These are phyloP conservation scores for Mycocentrospora acerina DNA, from an alignment of 2,329 filamentous ascomycete species.

Conservation along the genomic window DNA sequence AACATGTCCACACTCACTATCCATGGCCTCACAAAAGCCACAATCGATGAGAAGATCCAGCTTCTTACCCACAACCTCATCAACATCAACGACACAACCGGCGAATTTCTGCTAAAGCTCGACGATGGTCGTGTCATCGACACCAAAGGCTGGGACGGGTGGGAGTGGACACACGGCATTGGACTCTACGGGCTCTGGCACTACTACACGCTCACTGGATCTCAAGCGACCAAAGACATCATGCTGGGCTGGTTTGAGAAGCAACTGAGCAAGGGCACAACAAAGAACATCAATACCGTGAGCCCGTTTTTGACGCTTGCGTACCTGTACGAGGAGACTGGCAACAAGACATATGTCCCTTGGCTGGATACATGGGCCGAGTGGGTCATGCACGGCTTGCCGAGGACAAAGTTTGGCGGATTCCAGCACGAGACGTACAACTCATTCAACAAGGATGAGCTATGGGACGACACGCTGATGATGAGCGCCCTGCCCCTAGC, in stretches of 20 bases:
- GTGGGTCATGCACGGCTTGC: constrained; percentile 77
- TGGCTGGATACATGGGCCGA: constrained; percentile 82
- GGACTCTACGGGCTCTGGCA: constrained; percentile 81
- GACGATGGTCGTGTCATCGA: constrained; percentile 75
- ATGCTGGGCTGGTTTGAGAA: constrained; percentile 74
- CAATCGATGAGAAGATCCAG: constrained; percentile 60
- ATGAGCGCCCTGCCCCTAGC: constrained; percentile 82
- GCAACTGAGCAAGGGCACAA: constrained; percentile 70
- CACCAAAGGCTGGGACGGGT: constrained; percentile 81
- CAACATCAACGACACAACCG: constrained; percentile 74
- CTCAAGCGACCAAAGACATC: constrained; percentile 60
- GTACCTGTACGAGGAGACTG: constrained; percentile 74
- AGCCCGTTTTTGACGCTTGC: constrained; percentile 74
- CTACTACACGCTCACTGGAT: constrained; percentile 73
- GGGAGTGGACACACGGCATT: constrained; percentile 82
- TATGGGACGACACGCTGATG: constrained; percentile 87
- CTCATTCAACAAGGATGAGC: constrained; percentile 69
- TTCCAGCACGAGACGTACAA: constrained; percentile 78
- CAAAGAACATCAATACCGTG: constrained; percentile 88
- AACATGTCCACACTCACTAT: constrained; percentile 45
- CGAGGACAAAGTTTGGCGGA: constrained; percentile 68
- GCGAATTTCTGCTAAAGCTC: constrained; percentile 71
- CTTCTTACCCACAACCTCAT: constrained; percentile 72
- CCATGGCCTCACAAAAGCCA: constrained; percentile 43
- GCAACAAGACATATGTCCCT: constrained; percentile 67